phyloP scores from a whole-genome alignment of 495 filamentous ascomycete genomes.

The Podospora bellae-mahoneyi region DNA sequence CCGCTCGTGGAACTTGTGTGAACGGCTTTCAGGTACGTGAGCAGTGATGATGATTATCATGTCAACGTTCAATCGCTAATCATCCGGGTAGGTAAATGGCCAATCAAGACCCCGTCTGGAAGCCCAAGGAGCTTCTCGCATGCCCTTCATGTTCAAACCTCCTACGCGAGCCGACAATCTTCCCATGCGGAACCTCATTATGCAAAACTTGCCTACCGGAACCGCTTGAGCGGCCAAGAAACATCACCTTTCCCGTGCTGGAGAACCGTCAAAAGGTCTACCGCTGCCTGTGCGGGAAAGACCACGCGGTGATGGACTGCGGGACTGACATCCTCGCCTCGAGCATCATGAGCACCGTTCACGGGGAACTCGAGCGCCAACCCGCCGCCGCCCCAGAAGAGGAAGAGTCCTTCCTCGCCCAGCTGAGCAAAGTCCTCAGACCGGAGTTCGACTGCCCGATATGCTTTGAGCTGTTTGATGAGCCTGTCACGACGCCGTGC shows the following conservation, averaged over 20 bases:
- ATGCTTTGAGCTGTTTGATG: background rate
- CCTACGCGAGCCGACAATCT: constrained; percentile 62
- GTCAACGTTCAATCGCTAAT: too few relatives aligned
- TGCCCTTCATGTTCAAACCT: constrained; percentile 71
- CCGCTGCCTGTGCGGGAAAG: constrained; percentile 64
- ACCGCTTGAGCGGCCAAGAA: constrained; percentile 50
- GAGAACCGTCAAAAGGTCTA: constrained; percentile 67
- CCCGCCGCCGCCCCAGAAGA: background rate
- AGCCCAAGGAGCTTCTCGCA: background rate
- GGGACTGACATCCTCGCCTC: constrained; percentile 69
- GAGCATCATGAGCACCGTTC: constrained; percentile 57
- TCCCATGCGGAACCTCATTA: constrained; percentile 79
- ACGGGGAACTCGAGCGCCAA: constrained; percentile 27
- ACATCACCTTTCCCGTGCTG: constrained; percentile 72
- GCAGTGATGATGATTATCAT: too few relatives aligned
- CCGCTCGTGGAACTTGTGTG: too few relatives aligned
- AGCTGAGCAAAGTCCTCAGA: constrained; percentile 30
- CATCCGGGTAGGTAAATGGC: too few relatives aligned
- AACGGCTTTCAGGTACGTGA: too few relatives aligned
- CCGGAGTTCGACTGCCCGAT: constrained; percentile 42
- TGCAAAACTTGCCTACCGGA: constrained; percentile 74
- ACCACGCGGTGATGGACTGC: constrained; percentile 76
- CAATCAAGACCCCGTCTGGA: background rate
- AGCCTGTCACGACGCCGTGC: background rate
- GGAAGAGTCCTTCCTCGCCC: background rate